Evolutionary conservation across 306 rosid genomes (phyloP).

Genomic region (Mimosa pudica): DNA sequence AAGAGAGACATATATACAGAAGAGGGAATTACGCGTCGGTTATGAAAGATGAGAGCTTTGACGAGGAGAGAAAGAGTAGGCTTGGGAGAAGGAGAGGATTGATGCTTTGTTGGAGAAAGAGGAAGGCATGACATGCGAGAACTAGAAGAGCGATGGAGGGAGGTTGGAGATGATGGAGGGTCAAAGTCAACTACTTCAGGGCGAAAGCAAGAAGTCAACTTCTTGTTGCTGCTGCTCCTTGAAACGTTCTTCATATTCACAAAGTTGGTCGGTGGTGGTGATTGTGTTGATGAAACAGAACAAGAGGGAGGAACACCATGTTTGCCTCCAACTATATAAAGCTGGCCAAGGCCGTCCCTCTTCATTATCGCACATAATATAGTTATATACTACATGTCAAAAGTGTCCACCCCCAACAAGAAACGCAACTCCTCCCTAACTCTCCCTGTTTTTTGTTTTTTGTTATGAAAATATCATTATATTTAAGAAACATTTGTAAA

Average conservation of each 20-base stretch:
- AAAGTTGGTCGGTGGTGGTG: no score
- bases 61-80: constrained; percentile 45
- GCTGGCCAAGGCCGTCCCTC: no score
- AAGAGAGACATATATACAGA: not conserved
- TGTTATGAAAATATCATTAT: no score
- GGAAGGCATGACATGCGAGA: constrained; percentile 32
- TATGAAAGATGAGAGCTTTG: constrained; percentile 35
- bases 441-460: no score
- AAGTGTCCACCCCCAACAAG: no score
- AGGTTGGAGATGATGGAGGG: constrained; percentile 37
- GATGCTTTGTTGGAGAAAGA: constrained; percentile 13
- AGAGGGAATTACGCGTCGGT: constrained; percentile 49
- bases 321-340: not conserved
- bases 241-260: constrained; percentile 55
- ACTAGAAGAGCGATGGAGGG: constrained; percentile 22
- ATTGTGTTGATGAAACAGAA: no score
- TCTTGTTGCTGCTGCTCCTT: constrained; percentile 43
- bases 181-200: constrained; percentile 58
- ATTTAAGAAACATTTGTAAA: no score
- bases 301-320: not conserved
- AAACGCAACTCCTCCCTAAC: no score
- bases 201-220: constrained; percentile 64
- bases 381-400: no score
- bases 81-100: constrained; percentile 35
- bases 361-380: no score